Evolutionary conservation across 345 rosid species (phyloP).

Genomic region (Passiflora organensis): DNA sequence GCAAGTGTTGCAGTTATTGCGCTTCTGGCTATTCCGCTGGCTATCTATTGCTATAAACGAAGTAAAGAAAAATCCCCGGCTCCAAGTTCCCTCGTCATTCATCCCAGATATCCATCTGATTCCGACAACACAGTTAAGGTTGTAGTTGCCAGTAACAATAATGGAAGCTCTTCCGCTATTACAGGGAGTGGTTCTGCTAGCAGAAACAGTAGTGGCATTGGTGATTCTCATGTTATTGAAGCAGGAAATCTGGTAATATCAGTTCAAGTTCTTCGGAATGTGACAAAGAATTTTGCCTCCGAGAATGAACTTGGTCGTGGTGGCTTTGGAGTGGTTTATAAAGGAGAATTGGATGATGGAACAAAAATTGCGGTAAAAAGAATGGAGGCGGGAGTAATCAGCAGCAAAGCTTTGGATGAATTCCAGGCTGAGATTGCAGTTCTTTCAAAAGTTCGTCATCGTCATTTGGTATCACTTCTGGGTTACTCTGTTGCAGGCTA

Average conservation of each 20-base stretch:
- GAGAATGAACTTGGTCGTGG: conserved; percentile 77
- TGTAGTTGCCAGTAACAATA: conserved; percentile 43
- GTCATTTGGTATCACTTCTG: conserved; percentile 65
- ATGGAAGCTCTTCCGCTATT: conserved; percentile 39
- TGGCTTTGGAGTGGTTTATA: conserved; percentile 75
- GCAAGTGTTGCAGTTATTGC: conserved; percentile 41
- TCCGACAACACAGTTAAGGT: conserved; percentile 49
- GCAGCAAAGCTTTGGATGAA: conserved; percentile 56
- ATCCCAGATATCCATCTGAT: conserved; percentile 64
- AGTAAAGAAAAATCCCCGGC: conserved; percentile 24
- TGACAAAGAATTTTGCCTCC: conserved; percentile 55
- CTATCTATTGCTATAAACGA: conserved; percentile 43
- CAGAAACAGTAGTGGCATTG: conserved; percentile 35
- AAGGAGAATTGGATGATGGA: conserved; percentile 66
- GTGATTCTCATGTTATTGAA: conserved; percentile 62
- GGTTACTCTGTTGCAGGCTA: conserved; percentile 63
- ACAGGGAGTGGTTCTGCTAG: conserved; percentile 50
- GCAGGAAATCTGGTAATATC: conserved; percentile 65
- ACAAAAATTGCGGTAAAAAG: conserved; percentile 72
- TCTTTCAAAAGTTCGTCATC: conserved; percentile 68
- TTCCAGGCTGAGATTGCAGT: conserved; percentile 73
- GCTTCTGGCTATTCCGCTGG: conserved; percentile 39
- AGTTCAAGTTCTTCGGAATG: conserved; percentile 69
- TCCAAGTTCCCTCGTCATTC: conserved; percentile 53
- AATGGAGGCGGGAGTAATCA: conserved; percentile 64